phyloP scores from a whole-genome alignment of 441 rosid species.

The Melianthus villosus region DNA sequence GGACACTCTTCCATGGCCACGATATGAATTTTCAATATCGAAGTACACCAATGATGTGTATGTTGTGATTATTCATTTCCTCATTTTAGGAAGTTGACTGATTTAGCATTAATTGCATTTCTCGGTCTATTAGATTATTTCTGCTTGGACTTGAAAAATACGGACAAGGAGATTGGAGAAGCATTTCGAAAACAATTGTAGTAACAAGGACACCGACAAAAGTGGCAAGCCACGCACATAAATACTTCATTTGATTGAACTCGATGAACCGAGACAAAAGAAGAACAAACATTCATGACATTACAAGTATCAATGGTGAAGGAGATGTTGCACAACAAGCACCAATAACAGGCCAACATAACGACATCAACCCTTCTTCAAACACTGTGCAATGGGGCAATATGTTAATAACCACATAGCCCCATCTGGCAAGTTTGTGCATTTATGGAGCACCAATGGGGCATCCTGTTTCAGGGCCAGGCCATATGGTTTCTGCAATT shows the following conservation, averaged over 20 bases:
- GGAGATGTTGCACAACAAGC: conserved; percentile 20
- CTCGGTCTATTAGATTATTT: conserved; percentile 28
- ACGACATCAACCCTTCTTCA: conserved; percentile 20
- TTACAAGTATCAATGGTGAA: conserved; percentile 27
- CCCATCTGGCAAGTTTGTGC: conserved; percentile 37
- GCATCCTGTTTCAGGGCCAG: conserved; percentile 47
- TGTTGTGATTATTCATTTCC: too few relatives aligned
- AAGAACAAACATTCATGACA: conserved; percentile 55
- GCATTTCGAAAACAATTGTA: conserved; percentile 54
- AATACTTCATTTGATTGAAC: conserved; percentile 46
- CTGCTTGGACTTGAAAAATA: conserved; percentile 50
- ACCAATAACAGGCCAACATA: conserved; percentile 37
- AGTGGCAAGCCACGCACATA: conserved; percentile 69
- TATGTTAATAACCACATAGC: conserved; percentile 22
- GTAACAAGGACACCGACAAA: conserved; percentile 57
- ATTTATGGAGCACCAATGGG: conserved; percentile 60
- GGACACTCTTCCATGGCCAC: too few relatives aligned
- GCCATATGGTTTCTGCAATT: conserved; percentile 55
- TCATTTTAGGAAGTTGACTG: too few relatives aligned
- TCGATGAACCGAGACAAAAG: conserved; percentile 54
- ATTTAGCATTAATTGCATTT: background rate
- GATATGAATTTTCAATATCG: too few relatives aligned
- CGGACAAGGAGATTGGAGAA: conserved; percentile 68
- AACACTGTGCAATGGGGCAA: conserved; percentile 13
- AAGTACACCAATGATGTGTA: too few relatives aligned